phyloP scores from a whole-genome alignment of 257 asterid genomes.

The Salvia hispanica region DNA sequence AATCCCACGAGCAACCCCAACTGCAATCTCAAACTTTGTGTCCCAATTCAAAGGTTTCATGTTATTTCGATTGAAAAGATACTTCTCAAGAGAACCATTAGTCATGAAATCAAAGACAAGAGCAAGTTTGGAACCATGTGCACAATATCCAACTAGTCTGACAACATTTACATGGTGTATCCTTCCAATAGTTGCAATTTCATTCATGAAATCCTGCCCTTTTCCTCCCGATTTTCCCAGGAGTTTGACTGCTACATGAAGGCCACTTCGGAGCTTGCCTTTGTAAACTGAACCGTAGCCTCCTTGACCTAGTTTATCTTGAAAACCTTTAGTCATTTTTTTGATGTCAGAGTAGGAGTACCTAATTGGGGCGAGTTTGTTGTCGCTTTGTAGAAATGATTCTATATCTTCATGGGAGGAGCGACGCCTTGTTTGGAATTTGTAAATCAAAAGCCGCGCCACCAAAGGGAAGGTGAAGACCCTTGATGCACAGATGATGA shows the following conservation, averaged over 20 bases:
- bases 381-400: conserved; percentile 22
- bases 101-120: conserved; percentile 3
- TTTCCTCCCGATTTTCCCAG: conserved; percentile 12
- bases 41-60: conserved; percentile 16
- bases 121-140: background rate
- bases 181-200: conserved; percentile 32
- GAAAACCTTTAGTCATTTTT: conserved; percentile 31
- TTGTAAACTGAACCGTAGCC: conserved; percentile 39
- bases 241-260: conserved; percentile 37
- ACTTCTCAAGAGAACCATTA: conserved; percentile 8
- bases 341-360: conserved; percentile 37
- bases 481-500: background rate
- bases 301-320: conserved; percentile 38
- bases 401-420: conserved; percentile 26
- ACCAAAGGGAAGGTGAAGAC: background rate
- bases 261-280: conserved; percentile 41
- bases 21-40: conserved; percentile 21
- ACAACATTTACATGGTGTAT: background rate
- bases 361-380: conserved; percentile 37
- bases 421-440: conserved; percentile 28
- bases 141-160: background rate
- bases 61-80: background rate
- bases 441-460: conserved; percentile 21
- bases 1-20: conserved; percentile 36
- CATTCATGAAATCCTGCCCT: conserved; percentile 41